Evolutionary conservation across 495 filamentous ascomycete species (phyloP), one percentile per base, ranked within the genome.

Genomic region (Podospora anserina): DNA sequence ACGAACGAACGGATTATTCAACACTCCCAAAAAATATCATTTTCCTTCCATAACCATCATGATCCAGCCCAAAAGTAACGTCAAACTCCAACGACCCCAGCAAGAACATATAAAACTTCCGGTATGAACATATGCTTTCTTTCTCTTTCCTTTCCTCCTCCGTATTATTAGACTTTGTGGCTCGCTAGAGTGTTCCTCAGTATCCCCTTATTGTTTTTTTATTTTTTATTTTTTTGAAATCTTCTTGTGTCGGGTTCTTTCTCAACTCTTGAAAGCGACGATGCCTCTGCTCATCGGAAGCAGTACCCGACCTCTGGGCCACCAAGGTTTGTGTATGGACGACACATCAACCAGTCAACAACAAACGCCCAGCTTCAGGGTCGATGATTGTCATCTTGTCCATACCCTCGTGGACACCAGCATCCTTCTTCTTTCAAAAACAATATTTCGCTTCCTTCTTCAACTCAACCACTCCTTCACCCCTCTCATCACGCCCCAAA

Each of bases 401-500:
- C 30, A 32, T 32, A 32, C 30, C 30, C 3, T 32, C 30, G 30
- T 32, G 30, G 30, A 32, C 30, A 32, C 30, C 30, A 7, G 1
- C 30, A 5, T 32, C 30, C 30, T 32, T 32, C 39, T 49, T 49
- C 9, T 49, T 49, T 49, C 13, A 11, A 5, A 49, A 49, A 49
- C 39, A 0, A 26, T 68, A 39, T 64, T 53, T 27, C 20, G 13
- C 11, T 30, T n/a, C 66, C 15, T 4, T 63, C 2, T 30, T 65
- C 54, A 55, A 30, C 6, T 62, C 59, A 1, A 7, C 30, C 30
- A 32, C 7, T 32, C 30, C 30, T 32, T 32, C 30, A 32, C 30
- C 30, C 30, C 30, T 30, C 60, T 60, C 39, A 72, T 23, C 61
- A 63, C 18, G 66, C 54, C 20, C 68, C 54, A 34, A 76, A 75